Evolutionary conservation across 768 basidiomycete genomes (phyloP).

Genomic region (Phylloporus rhodoxanthus): DNA sequence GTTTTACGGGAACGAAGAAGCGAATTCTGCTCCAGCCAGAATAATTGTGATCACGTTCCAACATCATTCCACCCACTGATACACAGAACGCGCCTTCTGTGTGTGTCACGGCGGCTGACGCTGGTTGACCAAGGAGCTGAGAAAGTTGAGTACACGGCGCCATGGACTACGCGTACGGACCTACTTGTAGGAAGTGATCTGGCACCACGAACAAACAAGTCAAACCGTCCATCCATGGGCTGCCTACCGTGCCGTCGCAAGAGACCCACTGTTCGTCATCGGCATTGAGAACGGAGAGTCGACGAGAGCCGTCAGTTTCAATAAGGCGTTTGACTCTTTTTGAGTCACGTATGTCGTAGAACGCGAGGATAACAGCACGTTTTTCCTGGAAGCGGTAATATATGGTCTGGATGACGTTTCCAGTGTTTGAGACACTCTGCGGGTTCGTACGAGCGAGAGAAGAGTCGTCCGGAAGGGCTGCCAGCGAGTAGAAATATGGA

Average conservation of each 20-base stretch:
- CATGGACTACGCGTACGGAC: slow-evolving; percentile 8
- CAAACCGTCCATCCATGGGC: slow-evolving; percentile 24
- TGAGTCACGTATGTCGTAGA: slow-evolving; percentile 56
- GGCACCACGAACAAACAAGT: slow-evolving; percentile 42
- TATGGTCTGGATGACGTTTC: slow-evolving; percentile 47
- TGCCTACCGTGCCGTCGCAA: not conserved
- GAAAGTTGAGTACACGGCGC: slow-evolving; percentile 5
- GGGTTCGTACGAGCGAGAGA: slow-evolving; percentile 4
- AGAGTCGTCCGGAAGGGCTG: slow-evolving; percentile 13
- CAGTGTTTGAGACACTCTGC: slow-evolving; percentile 9
- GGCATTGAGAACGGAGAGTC: not conserved
- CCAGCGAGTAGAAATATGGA: slow-evolving; percentile 27
- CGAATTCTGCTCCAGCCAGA: slow-evolving; percentile 22
- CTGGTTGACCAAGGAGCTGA: slow-evolving; percentile 47
- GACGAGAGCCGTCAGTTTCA: slow-evolving; percentile 17
- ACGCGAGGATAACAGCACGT: slow-evolving; percentile 53
- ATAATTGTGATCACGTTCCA: slow-evolving; percentile 18
- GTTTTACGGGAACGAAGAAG: slow-evolving; percentile 25
- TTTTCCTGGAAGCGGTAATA: slow-evolving; percentile 46
- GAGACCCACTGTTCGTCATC: slow-evolving; percentile 7
- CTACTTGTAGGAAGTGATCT: slow-evolving; percentile 43
- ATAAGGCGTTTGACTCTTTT: slow-evolving; percentile 42
- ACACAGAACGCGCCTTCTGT: slow-evolving; percentile 51
- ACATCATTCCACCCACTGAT: slow-evolving; percentile 30
- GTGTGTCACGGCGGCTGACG: slow-evolving; percentile 44